Base-by-base conservation (phyloP, 306 rosid genomes). In the Cicer cuneatum region DNA sequence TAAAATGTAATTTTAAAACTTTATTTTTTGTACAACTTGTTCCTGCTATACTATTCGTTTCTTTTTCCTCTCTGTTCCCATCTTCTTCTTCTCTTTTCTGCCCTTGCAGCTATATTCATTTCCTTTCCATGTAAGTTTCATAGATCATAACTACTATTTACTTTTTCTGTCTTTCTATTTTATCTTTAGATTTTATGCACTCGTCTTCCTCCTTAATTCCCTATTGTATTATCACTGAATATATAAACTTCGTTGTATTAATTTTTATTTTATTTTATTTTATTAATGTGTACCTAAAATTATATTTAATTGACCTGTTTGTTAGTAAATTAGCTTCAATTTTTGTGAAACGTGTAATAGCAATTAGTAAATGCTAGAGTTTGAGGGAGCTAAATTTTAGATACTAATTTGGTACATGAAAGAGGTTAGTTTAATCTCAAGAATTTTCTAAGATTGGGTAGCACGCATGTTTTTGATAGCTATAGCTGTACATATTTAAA, bases 101-200 rank as follows among this genome's bases (percentile, higher is more conserved):
- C 46, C 58, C 16, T 46, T 37, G 18, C 40, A 51, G 58, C 63
- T 19, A 21, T 35, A 38, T 68, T 69, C 52, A 52, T 1, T 60
- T 81, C 24, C 6, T 19, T 60, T 75, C 16, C 59, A 72, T 59
- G 79, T 73, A 71, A 75, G 77, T 83, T 75, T 66, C 52, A 49
- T 58, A 13, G 56, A 39, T 66, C 72, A 18, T 13, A 8, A 2
- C 13, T 0, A 64, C 52, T 43, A n/a, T 48, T 49, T 39, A 1
- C 8, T 6, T 7, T 5, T 19, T 18, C 8, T 11, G 46, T 1
- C 11, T 41, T 16, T 11, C 7, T 11, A 35, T 38, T 48, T 6
- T 6, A 6, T 54, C 2, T 21, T 14, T 62, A 0, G 7, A 3
- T 74, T 73, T 33, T 47, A 13, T 41, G 13, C 11, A 7, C 37